Base-by-base conservation (phyloP, 768 basidiomycete species). In the Termitomyces sp. region DNA sequence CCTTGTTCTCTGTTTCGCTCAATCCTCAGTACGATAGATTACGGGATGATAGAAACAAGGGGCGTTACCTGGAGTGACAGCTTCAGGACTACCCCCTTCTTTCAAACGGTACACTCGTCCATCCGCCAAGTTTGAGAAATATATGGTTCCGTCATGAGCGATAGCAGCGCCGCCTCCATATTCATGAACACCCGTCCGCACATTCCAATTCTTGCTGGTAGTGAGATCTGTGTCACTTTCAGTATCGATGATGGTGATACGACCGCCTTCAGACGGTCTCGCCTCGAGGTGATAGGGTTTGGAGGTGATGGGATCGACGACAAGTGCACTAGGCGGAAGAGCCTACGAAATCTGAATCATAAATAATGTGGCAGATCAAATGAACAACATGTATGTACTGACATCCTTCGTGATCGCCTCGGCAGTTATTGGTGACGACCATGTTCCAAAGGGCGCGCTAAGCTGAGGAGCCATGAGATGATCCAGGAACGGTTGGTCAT, bases 31-130 rank as follows among this genome's bases (percentile, higher is more conserved):
- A 59, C 35, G 45, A 59, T n/a, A n/a, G n/a, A n/a, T n/a, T n/a
- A n/a, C n/a, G 32, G 5, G 6, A 52, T 4, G 35, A 33, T 9
- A 59, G 40, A 62, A 35, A 58, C 11, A 46, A 38, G 24, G 24
- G 18, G 63, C 75, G 7, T 55, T 67, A 91, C 91, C 86, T 63
- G 89, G 85, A 9, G 90, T 90, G 28, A 92, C 75, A 3, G 85
- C 71, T 51, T 79, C 73, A 0, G 84, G 80, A 20, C 72, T 64
- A 61, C 74, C 39, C 45, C 69, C 61, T 50, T 66, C 63, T 66
- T 72, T 64, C 59, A 77, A 64, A 33, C 65, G 65, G 64, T 87
- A 89, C 0, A 88, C 76, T 20, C 81, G 72, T 8, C 79, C 79
- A 67, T 86, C 83, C 9, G 57, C 53, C 39, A 74, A 71, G 66